phyloP scores from a whole-genome alignment of 495 filamentous ascomycete genomes.

The Penicillium bialowiezense region DNA sequence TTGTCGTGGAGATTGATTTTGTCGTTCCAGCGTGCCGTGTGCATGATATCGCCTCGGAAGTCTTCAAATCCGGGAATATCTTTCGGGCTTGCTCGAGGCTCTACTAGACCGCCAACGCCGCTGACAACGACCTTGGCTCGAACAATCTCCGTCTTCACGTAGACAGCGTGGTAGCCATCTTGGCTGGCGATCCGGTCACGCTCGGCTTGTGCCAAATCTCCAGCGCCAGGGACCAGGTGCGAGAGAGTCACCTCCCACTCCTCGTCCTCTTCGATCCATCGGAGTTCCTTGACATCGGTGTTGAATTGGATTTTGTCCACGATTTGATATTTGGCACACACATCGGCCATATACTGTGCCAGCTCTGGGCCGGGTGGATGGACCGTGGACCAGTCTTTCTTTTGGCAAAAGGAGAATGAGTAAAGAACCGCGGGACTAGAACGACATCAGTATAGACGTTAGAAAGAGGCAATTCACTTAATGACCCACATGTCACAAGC shows the following conservation, averaged over 20 bases:
- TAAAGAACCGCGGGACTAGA: conserved; percentile 56
- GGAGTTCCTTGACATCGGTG: conserved; percentile 48
- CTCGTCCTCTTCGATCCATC: conserved; percentile 47
- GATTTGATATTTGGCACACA: conserved; percentile 58
- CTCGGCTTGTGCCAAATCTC: conserved; percentile 40
- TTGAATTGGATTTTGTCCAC: conserved; percentile 58
- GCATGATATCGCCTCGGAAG: conserved; percentile 55
- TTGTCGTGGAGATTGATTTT: conserved; percentile 46
- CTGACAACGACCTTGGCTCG: conserved; percentile 57
- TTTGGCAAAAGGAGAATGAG: conserved; percentile 60
- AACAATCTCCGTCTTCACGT: conserved; percentile 41
- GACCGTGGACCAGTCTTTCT: conserved; percentile 54
- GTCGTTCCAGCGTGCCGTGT: conserved; percentile 57
- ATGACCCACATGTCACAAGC: conserved; percentile 46
- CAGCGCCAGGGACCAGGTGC: conserved; percentile 50
- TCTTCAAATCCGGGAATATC: conserved; percentile 52
- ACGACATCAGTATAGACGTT: conserved; percentile 10
- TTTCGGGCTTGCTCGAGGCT: conserved; percentile 48
- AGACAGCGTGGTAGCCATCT: conserved; percentile 37
- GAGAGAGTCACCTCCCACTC: conserved; percentile 55
- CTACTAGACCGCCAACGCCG: conserved; percentile 53
- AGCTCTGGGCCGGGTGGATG: conserved; percentile 57
- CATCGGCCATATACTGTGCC: conserved; percentile 53
- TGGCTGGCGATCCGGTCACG: conserved; percentile 24
- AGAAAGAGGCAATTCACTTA: too few species aligned